Conservation (phyloP, 345 rosid genomes). For the Populus simonii region DNA sequence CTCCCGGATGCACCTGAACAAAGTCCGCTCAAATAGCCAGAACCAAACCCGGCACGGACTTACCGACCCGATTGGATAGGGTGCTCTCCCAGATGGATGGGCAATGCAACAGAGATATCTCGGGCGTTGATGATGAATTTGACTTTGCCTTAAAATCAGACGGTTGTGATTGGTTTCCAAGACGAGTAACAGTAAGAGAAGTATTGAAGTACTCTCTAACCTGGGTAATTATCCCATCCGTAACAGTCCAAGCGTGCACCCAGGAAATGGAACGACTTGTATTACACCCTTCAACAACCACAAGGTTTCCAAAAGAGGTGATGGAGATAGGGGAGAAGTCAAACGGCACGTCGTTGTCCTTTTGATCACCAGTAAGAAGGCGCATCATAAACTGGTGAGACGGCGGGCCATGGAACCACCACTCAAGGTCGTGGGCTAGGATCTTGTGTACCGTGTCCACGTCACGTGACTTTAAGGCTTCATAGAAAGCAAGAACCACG, state of each 20-base stretch:
- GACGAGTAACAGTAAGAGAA: conserved; percentile 79
- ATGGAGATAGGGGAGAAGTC: conserved; percentile 47
- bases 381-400: conserved; percentile 98
- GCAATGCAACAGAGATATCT: conserved; percentile 52
- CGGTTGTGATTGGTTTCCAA: conserved; percentile 36
- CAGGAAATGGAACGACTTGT: conserved; percentile 55
- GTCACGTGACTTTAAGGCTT: conserved; percentile 74
- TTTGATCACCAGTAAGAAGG: conserved; percentile 63
- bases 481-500: conserved; percentile 89
- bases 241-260: conserved; percentile 95
- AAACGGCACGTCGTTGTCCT: conserved; percentile 21
- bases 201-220: conserved; percentile 94
- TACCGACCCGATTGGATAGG: conserved; percentile 60
- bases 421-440: conserved; percentile 86
- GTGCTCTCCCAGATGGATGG: conserved; percentile 87
- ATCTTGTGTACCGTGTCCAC: conserved; percentile 66
- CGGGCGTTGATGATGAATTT: conserved; percentile 23
- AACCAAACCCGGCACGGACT: conserved; percentile 91
- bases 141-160: conserved; percentile 10
- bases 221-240: conserved; percentile 89
- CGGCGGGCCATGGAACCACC: conserved; percentile 99
- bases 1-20: conserved; percentile 27
- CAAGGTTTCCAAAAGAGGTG: conserved; percentile 61
- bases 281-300: conserved; percentile 86
- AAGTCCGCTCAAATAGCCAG: conserved; percentile 48